Conservation (phyloP, 106 monocot genomes). For the Dioscorea zingiberensis region DNA sequence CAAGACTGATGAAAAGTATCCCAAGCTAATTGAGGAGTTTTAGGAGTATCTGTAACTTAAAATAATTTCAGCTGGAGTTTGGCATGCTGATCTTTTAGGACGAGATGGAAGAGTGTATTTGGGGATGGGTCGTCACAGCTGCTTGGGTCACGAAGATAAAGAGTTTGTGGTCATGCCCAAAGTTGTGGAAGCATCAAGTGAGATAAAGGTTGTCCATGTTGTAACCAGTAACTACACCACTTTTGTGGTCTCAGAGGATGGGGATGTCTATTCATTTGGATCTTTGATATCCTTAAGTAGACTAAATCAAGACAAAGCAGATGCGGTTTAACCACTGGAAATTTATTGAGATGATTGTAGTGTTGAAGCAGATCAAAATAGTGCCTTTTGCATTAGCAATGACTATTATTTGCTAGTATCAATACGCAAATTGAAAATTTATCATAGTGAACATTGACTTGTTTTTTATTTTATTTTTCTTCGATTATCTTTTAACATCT, state of each 20-base stretch:
- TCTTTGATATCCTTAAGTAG: constrained; percentile 86
- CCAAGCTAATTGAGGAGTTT: constrained; percentile 74
- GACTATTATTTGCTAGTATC: too few relatives aligned
- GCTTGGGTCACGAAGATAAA: constrained; percentile 92
- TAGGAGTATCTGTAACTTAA: constrained; percentile 67
- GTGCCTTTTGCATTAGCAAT: too few relatives aligned
- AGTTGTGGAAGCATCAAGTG: constrained; percentile 67
- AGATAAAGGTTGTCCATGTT: constrained; percentile 78
- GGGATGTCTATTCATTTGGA: constrained; percentile 96
- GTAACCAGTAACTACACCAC: constrained; percentile 95
- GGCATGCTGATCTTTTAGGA: constrained; percentile 95
- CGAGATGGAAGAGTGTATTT: constrained; percentile 89
- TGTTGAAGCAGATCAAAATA: too few relatives aligned
- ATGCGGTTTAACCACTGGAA: too few relatives aligned
- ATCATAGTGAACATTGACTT: too few relatives aligned
- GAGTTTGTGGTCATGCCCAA: constrained; percentile 77
- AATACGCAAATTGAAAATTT: too few relatives aligned
- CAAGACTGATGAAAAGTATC: constrained; percentile 76
- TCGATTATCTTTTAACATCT: too few relatives aligned
- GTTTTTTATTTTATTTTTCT: too few relatives aligned
- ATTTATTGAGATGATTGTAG: too few relatives aligned
- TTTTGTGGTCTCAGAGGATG: constrained; percentile 73
- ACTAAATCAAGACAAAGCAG: too few relatives aligned
- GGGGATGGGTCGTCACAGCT: constrained; percentile 98
- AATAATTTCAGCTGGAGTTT: constrained; percentile 90